These are phyloP conservation scores for Cystofilobasidium ferigula DNA, from an alignment of 768 basidiomycete species.

Conservation along the genomic window DNA sequence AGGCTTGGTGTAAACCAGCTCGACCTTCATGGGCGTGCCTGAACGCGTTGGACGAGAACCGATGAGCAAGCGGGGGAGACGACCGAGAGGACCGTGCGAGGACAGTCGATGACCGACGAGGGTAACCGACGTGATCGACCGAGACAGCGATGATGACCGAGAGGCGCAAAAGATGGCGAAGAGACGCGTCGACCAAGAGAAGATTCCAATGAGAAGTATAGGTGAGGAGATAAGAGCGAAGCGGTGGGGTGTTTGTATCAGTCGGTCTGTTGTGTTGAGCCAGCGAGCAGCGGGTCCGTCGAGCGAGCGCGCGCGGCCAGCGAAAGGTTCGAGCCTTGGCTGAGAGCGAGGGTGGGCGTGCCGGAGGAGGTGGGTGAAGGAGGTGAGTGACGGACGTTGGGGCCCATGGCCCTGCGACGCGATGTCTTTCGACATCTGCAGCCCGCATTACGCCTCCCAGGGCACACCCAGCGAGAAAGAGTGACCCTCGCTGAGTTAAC, in stretches of 20 bases:
- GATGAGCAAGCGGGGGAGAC: neutral
- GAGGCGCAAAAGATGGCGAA: neutral
- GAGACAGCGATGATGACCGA: neutral
- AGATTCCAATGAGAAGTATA: neutral
- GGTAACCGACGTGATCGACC: conserved; percentile 5
- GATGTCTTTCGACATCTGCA: too few relatives aligned
- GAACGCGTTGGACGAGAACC: neutral
- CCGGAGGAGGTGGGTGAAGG: too few relatives aligned
- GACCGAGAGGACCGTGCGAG: neutral
- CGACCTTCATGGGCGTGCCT: conserved; percentile 98
- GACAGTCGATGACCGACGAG: neutral
- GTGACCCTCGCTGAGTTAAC: too few relatives aligned
- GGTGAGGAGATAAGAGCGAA: neutral
- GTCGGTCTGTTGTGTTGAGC: neutral
- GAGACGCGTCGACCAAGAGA: neutral
- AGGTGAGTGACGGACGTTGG: too few relatives aligned
- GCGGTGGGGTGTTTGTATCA: neutral
- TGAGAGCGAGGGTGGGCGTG: too few relatives aligned
- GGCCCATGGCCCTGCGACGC: too few relatives aligned
- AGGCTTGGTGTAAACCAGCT: conserved; percentile 84
- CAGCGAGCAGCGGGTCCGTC: too few relatives aligned
- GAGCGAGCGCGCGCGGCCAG: too few relatives aligned
- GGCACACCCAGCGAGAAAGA: too few relatives aligned
- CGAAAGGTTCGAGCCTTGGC: too few relatives aligned
- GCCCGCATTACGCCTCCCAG: too few relatives aligned